Evolutionary conservation across 768 basidiomycete species (phyloP), one percentile per base, ranked within the genome.

Genomic region (Lentinula lateritia): DNA sequence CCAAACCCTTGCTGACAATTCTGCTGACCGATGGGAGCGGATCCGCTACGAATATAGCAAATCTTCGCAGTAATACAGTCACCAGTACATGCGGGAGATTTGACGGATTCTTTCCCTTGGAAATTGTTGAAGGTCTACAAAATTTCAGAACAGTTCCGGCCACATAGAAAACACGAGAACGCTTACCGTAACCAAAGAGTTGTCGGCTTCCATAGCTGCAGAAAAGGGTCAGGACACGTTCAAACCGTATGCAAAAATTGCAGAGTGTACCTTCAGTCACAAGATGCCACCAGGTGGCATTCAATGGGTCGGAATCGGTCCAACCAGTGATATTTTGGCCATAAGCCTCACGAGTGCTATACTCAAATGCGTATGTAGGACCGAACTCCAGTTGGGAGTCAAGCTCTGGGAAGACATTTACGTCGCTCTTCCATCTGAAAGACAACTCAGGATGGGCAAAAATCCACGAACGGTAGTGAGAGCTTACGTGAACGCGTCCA

Each of bases 261-360:
- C 38, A 18, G 13, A 4, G 74, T 79, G 64, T 60, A 86, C 88
- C 80, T 73, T 90, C 88, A 9, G 90, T 91, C 45, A 92, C 87
- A 50, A 72, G 81, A 66, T 91, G 90, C 90, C 90, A 92, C 86
- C 87, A 92, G 9, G 90, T 91, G 6, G 88, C 88, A 63, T 92
- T 92, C 63, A 92, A 72, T 0, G 90, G 90, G 56, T 62, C 62
- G n/a, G 62, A 52, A 46, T 62, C 57, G 32, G 78, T 75, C 90
- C 90, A 92, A 38, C 80, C 76, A 1, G 78, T 71, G 55, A 87
- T 80, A 58, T 72, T 82, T 41, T 67, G 68, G 36, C 88, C 90
- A 62, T 90, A 92, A 0, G 86, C 76, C 58, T 83, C 77, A 46
- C 90, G 85, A 28, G 89, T 86, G 66, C 76, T 86, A 68, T 92